Evolutionary conservation across 305 asterid genomes (phyloP).

Genomic region (Rubia occidens): DNA sequence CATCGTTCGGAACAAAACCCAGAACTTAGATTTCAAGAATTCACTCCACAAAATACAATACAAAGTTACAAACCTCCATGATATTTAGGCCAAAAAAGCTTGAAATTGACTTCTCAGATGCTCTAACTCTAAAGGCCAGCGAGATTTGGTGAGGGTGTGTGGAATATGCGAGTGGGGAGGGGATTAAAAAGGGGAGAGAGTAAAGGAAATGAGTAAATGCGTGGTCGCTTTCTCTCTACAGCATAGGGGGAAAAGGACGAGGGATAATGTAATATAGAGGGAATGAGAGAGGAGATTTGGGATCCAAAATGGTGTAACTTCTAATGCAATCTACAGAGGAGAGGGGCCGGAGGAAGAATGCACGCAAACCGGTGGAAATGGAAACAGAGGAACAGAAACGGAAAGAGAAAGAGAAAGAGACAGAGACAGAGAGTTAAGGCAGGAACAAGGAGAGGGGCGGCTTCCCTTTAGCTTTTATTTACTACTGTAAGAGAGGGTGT

Average conservation of each 20-base stretch:
- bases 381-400: neutral
- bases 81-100: neutral
- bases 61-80: slow-evolving; percentile 11
- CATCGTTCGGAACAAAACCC: neutral
- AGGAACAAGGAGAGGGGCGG: neutral
- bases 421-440: slow-evolving; percentile 5
- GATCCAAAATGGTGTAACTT: slow-evolving; percentile 28
- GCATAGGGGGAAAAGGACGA: neutral
- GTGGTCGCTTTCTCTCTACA: neutral
- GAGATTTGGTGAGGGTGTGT: too few relatives aligned
- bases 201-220: slow-evolving; percentile 12
- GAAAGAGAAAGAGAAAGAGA: slow-evolving; percentile 9
- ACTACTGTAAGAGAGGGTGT: neutral
- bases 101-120: slow-evolving; percentile 11
- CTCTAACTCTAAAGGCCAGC: neutral
- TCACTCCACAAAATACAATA: neutral
- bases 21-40: neutral
- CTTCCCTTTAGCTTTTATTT: slow-evolving; percentile 10
- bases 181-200: slow-evolving; percentile 7
- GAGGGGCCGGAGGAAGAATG: neutral
- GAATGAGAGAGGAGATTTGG: slow-evolving; percentile 17
- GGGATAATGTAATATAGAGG: slow-evolving; percentile 8
- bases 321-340: slow-evolving; percentile 15
- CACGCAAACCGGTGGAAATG: slow-evolving; percentile 6
- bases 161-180: slow-evolving; percentile 6